Conservation (phyloP, 768 basidiomycete species). For the Amanita muscaria region DNA sequence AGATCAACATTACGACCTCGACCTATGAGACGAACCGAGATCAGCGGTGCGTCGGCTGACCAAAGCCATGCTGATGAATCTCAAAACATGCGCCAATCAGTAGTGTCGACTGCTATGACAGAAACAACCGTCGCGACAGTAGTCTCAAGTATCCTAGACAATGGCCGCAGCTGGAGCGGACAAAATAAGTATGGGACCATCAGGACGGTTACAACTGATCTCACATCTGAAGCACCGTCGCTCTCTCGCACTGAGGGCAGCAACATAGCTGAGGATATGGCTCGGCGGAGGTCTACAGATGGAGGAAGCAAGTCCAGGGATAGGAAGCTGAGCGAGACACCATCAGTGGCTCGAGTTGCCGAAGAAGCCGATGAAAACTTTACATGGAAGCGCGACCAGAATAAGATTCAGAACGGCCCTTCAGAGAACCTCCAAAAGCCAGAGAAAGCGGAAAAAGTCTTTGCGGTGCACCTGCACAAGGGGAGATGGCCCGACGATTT, state of each 20-base stretch:
- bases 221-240: conserved; percentile 67
- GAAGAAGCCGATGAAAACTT: conserved; percentile 63
- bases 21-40: conserved; percentile 19
- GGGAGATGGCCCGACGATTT: conserved; percentile 84
- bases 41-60: conserved; percentile 25
- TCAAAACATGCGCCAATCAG: conserved; percentile 45
- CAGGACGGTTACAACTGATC: conserved; percentile 74
- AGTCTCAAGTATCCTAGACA: conserved; percentile 59
- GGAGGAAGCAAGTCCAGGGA: conserved; percentile 33
- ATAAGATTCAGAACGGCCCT: conserved; percentile 29
- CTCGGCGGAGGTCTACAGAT: conserved; percentile 13
- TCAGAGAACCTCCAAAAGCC: conserved; percentile 20
- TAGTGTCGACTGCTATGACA: conserved; percentile 53
- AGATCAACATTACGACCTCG: conserved; percentile 47
- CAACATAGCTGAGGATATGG: conserved; percentile 41
- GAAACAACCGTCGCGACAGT: conserved; percentile 40
- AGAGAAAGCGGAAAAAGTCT: conserved; percentile 24
- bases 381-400: conserved; percentile 25
- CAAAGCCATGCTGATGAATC: conserved; percentile 22
- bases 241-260: conserved; percentile 59
- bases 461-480: conserved; percentile 54
- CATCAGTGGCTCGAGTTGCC: conserved; percentile 55
- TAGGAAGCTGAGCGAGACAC: conserved; percentile 55
- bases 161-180: conserved; percentile 28
- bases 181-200: conserved; percentile 70